These are phyloP conservation scores for Clarireedia monteithiana DNA, from an alignment of 2,329 filamentous ascomycete genomes.

Conservation along the genomic window DNA sequence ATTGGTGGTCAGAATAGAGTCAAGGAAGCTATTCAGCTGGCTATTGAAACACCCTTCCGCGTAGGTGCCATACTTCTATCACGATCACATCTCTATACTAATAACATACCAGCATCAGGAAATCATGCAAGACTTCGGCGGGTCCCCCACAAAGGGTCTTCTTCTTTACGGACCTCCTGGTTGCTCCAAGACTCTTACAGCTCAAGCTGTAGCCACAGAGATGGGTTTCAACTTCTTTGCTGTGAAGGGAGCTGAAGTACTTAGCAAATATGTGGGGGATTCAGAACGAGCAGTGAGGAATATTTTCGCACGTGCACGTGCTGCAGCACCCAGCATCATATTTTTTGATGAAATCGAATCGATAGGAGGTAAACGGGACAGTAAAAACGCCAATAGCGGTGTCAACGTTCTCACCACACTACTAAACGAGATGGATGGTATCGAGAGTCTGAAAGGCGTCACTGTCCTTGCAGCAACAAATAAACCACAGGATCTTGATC, in stretches of 20 bases:
- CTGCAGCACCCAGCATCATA: slow-evolving; percentile 84
- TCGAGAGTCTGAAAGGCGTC: slow-evolving; percentile 75
- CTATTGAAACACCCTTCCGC: slow-evolving; percentile 25
- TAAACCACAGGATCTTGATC: slow-evolving; percentile 76
- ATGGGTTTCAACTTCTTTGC: slow-evolving; percentile 89
- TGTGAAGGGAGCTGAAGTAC: slow-evolving; percentile 85
- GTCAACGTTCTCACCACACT: slow-evolving; percentile 85
- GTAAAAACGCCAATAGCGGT: slow-evolving; percentile 40
- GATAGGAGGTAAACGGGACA: slow-evolving; percentile 48
- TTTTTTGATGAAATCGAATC: slow-evolving; percentile 97
- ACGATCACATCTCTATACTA: not conserved
- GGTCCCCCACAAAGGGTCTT: slow-evolving; percentile 68
- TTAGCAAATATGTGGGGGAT: slow-evolving; percentile 96
- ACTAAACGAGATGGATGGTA: slow-evolving; percentile 93
- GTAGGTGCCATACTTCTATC: slow-evolving; percentile 14
- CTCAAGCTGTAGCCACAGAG: slow-evolving; percentile 85
- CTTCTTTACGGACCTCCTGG: slow-evolving; percentile 88
- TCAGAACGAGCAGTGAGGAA: slow-evolving; percentile 80
- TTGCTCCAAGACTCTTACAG: slow-evolving; percentile 89
- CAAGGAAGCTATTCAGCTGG: slow-evolving; percentile 52
- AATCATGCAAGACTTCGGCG: slow-evolving; percentile 40
- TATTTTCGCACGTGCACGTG: slow-evolving; percentile 76
- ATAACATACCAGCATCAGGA: slow-evolving; percentile 36
- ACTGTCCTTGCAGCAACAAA: slow-evolving; percentile 89
- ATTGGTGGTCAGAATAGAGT: slow-evolving; percentile 78